Percentiles rank a stretch among this genome's conserved stretches.
Evolutionary conservation across 768 basidiomycete species (phyloP).

Genomic region (Auriscalpium vulgare): DNA sequence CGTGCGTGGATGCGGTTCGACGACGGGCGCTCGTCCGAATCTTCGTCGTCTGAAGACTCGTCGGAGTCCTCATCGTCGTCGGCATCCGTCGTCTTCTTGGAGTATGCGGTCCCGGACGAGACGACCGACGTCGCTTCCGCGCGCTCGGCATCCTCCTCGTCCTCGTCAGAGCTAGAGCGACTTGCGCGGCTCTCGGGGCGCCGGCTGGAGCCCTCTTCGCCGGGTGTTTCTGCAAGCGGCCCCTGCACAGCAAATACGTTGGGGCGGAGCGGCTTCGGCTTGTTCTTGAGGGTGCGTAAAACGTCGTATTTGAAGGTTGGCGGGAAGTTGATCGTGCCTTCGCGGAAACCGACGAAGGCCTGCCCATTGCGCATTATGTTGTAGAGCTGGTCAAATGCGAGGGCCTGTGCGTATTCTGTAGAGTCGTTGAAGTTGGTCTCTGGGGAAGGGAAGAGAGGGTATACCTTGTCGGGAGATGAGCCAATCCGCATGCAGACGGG

Average conservation of each 20-base stretch:
- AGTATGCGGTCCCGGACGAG: slow-evolving; percentile 43
- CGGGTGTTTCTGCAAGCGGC: slow-evolving; percentile 4
- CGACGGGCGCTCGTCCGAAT: not conserved
- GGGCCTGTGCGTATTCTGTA: slow-evolving; percentile 74
- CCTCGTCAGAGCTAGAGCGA: slow-evolving; percentile 26
- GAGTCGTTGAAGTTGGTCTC: not conserved
- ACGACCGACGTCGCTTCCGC: slow-evolving; percentile 44
- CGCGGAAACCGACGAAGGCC: slow-evolving; percentile 71
- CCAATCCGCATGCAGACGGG: slow-evolving; percentile 92
- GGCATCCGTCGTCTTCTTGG: slow-evolving; percentile 8
- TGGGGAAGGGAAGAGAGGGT: slow-evolving; percentile 1
- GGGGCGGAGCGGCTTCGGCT: slow-evolving; percentile 33
- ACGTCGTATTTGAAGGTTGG: slow-evolving; percentile 96
- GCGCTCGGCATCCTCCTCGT: slow-evolving; percentile 30
- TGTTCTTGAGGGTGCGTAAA: slow-evolving; percentile 44
- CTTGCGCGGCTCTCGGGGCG: slow-evolving; percentile 17
- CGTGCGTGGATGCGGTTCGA: not conserved
- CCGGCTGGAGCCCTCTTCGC: slow-evolving; percentile 26
- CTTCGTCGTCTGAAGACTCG: slow-evolving; percentile 8
- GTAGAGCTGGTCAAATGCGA: slow-evolving; percentile 85
- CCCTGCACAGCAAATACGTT: not conserved
- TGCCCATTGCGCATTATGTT: slow-evolving; percentile 62
- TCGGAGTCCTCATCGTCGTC: slow-evolving; percentile 15
- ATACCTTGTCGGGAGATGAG: slow-evolving; percentile 73
- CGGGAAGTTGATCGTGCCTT: slow-evolving; percentile 76